A percentile compares a stretch with the other conserved stretches of the same genome.
phyloP scores from a whole-genome alignment of 176 grass and related monocot species.

The Poa annua region DNA sequence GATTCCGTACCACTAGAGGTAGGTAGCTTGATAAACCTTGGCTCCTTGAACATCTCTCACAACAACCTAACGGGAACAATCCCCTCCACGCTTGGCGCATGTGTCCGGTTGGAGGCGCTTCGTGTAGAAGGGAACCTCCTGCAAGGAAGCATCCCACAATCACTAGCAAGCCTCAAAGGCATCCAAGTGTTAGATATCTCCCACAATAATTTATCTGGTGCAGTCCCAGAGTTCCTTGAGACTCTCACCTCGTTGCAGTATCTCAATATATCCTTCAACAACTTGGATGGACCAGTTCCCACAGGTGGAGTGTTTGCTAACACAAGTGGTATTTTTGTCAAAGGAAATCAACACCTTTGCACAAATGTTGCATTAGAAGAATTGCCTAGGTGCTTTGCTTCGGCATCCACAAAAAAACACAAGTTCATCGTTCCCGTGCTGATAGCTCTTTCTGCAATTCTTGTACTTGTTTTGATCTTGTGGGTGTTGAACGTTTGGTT shows the following conservation, averaged over 20 bases:
- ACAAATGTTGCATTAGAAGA: neutral
- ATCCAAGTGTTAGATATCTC: neutral
- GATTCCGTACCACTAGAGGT: neutral
- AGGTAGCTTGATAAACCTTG: neutral
- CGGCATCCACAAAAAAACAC: neutral
- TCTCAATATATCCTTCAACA: slow-evolving; percentile 1
- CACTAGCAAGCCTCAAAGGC: neutral
- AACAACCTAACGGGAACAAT: neutral
- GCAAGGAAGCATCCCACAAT: neutral
- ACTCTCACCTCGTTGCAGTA: neutral
- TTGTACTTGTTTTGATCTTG: neutral
- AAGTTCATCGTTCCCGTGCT: neutral
- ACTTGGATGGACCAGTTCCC: neutral
- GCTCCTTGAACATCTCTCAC: slow-evolving; percentile 6
- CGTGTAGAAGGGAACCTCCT: slow-evolving; percentile 11
- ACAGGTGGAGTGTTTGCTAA: neutral
- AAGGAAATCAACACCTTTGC: slow-evolving; percentile 10
- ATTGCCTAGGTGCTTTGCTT: neutral
- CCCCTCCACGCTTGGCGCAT: neutral
- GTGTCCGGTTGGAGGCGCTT: neutral
- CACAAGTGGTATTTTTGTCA: neutral
- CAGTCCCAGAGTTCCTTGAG: neutral
- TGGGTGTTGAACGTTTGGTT: neutral
- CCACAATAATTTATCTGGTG: neutral
- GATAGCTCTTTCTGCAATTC: neutral